Evolutionary conservation across 1,139 yeast species (phyloP), one percentile per base, ranked within the genome.

Genomic region (Yamadazyma membranifaciens): DNA sequence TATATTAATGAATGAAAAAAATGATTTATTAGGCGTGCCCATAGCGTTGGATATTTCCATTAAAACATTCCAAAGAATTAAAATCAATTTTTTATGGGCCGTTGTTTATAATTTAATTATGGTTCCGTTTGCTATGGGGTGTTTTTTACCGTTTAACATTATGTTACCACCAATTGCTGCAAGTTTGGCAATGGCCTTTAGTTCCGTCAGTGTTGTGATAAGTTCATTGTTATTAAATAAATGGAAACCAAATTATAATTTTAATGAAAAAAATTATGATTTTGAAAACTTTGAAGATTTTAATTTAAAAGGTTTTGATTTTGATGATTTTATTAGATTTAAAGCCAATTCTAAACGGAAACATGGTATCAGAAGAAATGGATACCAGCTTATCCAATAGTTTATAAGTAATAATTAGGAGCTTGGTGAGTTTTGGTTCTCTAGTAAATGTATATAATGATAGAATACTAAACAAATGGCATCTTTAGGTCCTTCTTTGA

Each of bases 81-180:
- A 87, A 58, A 51, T 82, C 56, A 94, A 94, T 56, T 81, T 92
- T 45, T 56, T 87, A 35, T 84, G 96, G 83, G 96, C 98, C 1
- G 74, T 85, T 10, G 63, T 89, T 31, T 94, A 94, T 63, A 94
- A 94, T 54, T 45, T 87, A 33, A 62, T 87, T 31, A 89, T 92
- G 96, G 75, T 94, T 33, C 99, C 98, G 2, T 78, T 92, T 56
- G 97, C 98, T 1, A 91, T 92, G 97, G 98, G 98, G 2, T 69
- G 84, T 13, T 74, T 78, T 45, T 70, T 91, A 36, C 96, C 96
- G 2, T 81, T 86, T 59, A 87, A 88, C 22, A 62, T 88, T 32
- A 79, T 82, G 62, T 62, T 84, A 50, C 85, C 92, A 42, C 96
- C 96, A n/a, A 84, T 94, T 54, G 80, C 87, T 54, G 95, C 96